Evolutionary conservation across 345 rosid genomes (phyloP).

Genomic region (Eucalyptus virginea): DNA sequence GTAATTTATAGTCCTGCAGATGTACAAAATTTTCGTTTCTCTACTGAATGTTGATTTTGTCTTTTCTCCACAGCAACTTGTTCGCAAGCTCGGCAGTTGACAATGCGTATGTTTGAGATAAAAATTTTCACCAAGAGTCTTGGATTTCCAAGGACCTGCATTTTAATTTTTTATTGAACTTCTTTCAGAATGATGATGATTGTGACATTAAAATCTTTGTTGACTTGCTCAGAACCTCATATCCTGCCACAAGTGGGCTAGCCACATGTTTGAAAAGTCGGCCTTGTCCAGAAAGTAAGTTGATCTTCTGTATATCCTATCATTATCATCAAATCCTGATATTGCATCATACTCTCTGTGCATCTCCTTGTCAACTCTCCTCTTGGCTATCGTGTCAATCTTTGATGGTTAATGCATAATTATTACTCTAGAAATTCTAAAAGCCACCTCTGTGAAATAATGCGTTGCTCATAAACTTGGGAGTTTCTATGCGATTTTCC

Average conservation of each 20-base stretch:
- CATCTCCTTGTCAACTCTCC: not conserved
- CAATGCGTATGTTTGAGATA: constrained; percentile 5
- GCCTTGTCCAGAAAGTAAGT: not conserved
- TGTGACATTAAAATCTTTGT: not conserved
- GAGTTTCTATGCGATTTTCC: not conserved
- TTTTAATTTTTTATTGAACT: too few relatives aligned
- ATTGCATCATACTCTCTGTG: not conserved
- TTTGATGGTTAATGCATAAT: not conserved
- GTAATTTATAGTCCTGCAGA: not conserved
- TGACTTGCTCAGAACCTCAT: not conserved
- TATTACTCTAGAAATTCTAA: not conserved
- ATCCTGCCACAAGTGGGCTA: not conserved
- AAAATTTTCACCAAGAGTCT: not conserved
- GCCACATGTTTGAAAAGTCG: not conserved
- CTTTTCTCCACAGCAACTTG: constrained; percentile 17
- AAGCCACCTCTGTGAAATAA: not conserved
- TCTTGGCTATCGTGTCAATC: not conserved
- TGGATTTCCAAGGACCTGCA: not conserved
- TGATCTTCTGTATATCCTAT: not conserved
- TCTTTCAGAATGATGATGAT: not conserved
- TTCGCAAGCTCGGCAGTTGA: constrained; percentile 16
- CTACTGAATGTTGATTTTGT: not conserved
- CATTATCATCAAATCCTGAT: not conserved
- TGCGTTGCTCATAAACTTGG: not conserved
- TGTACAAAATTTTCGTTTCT: not conserved